Conservation (phyloP, 345 rosid species). For the Abelmoschus esculentus region DNA sequence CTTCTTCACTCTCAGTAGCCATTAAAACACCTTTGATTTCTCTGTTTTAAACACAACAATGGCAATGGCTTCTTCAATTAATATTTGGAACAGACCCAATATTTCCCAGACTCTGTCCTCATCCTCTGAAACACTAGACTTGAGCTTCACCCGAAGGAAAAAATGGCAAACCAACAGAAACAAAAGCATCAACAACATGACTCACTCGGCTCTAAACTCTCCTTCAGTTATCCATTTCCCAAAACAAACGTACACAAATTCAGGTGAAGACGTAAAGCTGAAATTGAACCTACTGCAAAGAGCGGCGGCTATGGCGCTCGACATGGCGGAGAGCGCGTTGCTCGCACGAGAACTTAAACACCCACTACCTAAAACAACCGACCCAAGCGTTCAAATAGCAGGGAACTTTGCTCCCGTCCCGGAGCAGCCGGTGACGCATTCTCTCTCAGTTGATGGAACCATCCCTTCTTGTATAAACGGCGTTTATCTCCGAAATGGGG, state of each 20-base stretch:
- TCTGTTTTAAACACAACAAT: no score
- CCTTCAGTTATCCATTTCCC: constrained; percentile 57
- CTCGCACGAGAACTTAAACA: constrained; percentile 39
- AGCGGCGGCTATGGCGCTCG: constrained; percentile 35
- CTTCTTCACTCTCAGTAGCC: no score
- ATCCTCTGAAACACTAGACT: no score
- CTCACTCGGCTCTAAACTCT: constrained; percentile 35
- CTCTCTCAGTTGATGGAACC: constrained; percentile 30
- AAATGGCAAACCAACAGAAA: no score
- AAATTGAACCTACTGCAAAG: constrained; percentile 35
- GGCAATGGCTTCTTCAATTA: no score
- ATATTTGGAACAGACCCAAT: no score
- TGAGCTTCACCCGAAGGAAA: no score
- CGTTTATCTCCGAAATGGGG: constrained; percentile 70
- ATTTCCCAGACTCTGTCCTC: no score
- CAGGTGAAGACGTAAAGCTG: constrained; percentile 19
- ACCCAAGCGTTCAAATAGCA: constrained; percentile 45
- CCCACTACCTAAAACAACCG: no score
- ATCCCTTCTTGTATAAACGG: no score
- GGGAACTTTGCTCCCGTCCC: constrained; percentile 93
- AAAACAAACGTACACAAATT: constrained; percentile 24
- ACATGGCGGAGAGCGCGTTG: constrained; percentile 56
- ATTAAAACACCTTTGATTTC: no score
- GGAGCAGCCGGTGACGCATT: constrained; percentile 46
- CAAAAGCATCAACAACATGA: not conserved